Evolutionary conservation across 306 rosid genomes (phyloP), one percentile per base, ranked within the genome.

Genomic region (Inga oerstediana): DNA sequence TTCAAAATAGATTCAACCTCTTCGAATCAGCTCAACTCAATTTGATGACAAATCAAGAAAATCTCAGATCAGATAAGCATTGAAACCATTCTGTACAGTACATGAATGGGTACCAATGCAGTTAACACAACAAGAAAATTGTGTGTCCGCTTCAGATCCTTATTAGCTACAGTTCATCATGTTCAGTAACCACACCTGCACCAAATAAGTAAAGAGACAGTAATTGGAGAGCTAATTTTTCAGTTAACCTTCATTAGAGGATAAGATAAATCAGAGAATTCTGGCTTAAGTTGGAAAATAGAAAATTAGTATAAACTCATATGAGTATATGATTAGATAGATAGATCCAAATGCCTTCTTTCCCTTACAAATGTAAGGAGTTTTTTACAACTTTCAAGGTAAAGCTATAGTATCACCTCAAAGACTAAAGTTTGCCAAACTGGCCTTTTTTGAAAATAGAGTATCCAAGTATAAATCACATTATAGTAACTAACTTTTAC

Each of bases 91-190:
- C n/a, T 30, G 77, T 32, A n/a, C 65, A n/a, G 3, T 9, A 54
- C 35, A 32, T 51, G 73, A 54, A 84, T 20, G 56, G 20, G 12
- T 15, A 24, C 12, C 56, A 61, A 61, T 27, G 39, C 12, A 61
- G n/a, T 1, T n/a, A 80, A 59, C 86, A 32, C 56, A 61, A 32
- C 48, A 16, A 35, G 59, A 48, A 32, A 37, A 19, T 41, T 51
- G 52, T 37, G 52, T 39, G 56, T 66, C 74, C 76, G 67, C 81
- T 75, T 71, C 81, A 24, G 76, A 65, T 27, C 78, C 66, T 69
- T 49, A 56, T 80, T 79, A 65, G 83, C 90, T 93, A 95, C 76
- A 95, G 72, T 82, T 95, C 97, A 64, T 95, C 96, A 65, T 95
- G 98, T 76, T 86, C 86, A 24, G 86, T 80, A 79, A 75, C 64